Evolutionary conservation across 208 protist genomes (phyloP).

Genomic region (Kentomonas sorsogonicus): DNA sequence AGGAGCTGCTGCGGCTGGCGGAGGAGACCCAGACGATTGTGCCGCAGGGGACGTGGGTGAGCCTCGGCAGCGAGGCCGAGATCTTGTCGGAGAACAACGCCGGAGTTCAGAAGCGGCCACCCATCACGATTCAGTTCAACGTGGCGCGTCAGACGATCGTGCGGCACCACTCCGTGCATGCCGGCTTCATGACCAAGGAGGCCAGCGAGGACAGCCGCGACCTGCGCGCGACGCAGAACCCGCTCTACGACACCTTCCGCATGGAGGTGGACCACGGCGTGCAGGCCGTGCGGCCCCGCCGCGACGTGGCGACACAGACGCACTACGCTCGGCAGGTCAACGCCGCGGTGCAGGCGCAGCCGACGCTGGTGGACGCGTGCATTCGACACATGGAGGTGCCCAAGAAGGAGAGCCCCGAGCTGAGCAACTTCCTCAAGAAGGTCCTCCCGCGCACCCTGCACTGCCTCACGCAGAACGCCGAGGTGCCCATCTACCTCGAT

Average conservation of each 20-base stretch:
- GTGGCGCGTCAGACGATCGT: conserved; percentile 56
- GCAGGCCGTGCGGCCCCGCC: conserved; percentile 55
- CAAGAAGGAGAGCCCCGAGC: conserved; percentile 40
- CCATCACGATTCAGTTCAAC: conserved; percentile 68
- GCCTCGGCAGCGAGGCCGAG: conserved; percentile 76
- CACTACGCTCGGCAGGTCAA: conserved; percentile 73
- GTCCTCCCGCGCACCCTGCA: conserved; percentile 79
- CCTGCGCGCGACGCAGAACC: conserved; percentile 53
- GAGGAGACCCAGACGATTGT: conserved; percentile 52
- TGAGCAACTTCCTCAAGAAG: conserved; percentile 67
- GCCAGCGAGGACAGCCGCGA: conserved; percentile 86
- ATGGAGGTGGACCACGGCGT: conserved; percentile 75
- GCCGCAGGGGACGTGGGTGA: conserved; percentile 68
- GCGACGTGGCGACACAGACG: conserved; percentile 47
- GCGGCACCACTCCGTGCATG: conserved; percentile 39
- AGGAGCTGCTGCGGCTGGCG: conserved; percentile 52
- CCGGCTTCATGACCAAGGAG: conserved; percentile 73
- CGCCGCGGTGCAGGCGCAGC: conserved; percentile 72
- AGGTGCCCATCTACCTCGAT: conserved; percentile 84
- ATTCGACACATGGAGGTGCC: conserved; percentile 52
- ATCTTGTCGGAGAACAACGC: conserved; percentile 50
- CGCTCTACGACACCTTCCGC: conserved; percentile 54
- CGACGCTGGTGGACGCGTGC: conserved; percentile 76
- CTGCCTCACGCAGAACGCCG: conserved; percentile 77
- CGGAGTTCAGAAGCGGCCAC: conserved; percentile 41